phyloP scores from a whole-genome alignment of 176 grass and related monocot species.

The Pontederia paniculata region DNA sequence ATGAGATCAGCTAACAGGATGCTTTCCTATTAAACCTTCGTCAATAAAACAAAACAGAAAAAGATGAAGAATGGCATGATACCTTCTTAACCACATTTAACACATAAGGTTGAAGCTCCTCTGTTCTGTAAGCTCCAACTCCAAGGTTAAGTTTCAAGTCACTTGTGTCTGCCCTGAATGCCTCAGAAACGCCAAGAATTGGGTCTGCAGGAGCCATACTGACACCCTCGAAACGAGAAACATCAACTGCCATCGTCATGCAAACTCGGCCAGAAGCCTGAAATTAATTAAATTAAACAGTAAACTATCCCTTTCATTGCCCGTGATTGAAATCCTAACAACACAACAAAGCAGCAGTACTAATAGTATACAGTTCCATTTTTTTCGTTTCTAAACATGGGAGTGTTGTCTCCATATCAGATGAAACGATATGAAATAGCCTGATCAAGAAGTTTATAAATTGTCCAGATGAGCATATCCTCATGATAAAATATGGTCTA shows the following conservation, averaged over 20 bases:
- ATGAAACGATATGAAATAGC: too few relatives aligned
- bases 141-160: slow-evolving; percentile 90
- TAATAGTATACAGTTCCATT: too few relatives aligned
- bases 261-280: slow-evolving; percentile 11
- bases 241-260: slow-evolving; percentile 57
- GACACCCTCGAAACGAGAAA: slow-evolving; percentile 87
- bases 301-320: too few relatives aligned
- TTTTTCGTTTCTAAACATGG: too few relatives aligned
- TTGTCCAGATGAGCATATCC: too few relatives aligned
- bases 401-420: too few relatives aligned
- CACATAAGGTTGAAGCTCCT: too few relatives aligned
- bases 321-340: background rate
- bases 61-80: background rate
- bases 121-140: slow-evolving; percentile 69
- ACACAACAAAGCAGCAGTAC: background rate
- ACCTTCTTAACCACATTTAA: slow-evolving; percentile 95
- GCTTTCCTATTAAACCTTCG: background rate
- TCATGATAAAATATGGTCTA: too few relatives aligned
- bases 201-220: slow-evolving; percentile 89
- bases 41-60: background rate
- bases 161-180: slow-evolving; percentile 71
- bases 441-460: too few relatives aligned
- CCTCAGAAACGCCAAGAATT: slow-evolving; percentile 91
- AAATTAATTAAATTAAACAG: background rate
- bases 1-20: background rate